phyloP scores from a whole-genome alignment of 2,329 filamentous ascomycete genomes.

The Fusarium solani-melongenae region DNA sequence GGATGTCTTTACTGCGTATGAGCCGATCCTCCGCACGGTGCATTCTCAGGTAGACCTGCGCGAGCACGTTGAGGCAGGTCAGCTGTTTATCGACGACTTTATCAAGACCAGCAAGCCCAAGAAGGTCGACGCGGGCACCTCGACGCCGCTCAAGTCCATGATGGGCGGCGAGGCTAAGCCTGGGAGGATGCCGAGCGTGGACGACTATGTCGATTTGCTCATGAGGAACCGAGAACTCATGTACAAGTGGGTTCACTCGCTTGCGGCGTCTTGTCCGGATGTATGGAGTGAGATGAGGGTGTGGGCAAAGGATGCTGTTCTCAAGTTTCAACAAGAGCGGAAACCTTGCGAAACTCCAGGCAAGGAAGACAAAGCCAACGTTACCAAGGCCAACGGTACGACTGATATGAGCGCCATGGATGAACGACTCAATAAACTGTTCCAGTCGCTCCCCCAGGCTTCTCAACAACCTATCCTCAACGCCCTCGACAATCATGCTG shows the following conservation, averaged over 20 bases:
- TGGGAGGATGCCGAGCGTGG: conserved; percentile 66
- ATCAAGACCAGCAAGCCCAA: conserved; percentile 68
- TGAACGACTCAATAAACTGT: conserved; percentile 54
- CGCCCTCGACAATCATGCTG: conserved; percentile 68
- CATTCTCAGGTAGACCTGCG: conserved; percentile 79
- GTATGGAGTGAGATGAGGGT: conserved; percentile 69
- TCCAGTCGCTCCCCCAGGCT: conserved; percentile 57
- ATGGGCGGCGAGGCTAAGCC: conserved; percentile 38
- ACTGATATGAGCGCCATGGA: conserved; percentile 51
- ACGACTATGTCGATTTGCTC: conserved; percentile 77
- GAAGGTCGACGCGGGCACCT: conserved; percentile 36
- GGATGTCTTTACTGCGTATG: conserved; percentile 74
- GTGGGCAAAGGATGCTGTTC: conserved; percentile 69
- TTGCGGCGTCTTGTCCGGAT: conserved; percentile 75
- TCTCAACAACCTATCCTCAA: conserved; percentile 59
- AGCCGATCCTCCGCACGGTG: conserved; percentile 77
- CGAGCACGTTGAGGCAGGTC: conserved; percentile 73
- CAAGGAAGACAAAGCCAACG: not conserved
- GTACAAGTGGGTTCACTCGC: conserved; percentile 78
- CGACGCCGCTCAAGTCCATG: not conserved
- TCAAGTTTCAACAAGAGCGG: conserved; percentile 61
- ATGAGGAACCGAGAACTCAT: conserved; percentile 70
- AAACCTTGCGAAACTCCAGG: not conserved
- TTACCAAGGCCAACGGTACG: not conserved
- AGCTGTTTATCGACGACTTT: conserved; percentile 77